phyloP scores from a whole-genome alignment of 345 rosid genomes.

The Schrenkiella parvula region DNA sequence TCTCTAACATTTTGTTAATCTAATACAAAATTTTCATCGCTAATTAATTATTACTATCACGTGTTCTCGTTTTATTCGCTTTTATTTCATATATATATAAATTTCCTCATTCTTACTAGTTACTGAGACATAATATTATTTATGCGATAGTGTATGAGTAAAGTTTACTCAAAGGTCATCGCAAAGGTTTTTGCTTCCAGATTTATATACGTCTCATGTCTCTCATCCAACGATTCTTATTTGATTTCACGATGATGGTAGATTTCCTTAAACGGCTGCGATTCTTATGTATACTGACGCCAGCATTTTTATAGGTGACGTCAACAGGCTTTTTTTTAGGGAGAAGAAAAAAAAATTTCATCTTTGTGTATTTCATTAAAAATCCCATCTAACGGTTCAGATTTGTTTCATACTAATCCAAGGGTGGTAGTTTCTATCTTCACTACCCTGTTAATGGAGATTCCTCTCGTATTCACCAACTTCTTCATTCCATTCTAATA shows the following conservation, averaged over 20 bases:
- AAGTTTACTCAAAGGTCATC: slow-evolving; percentile 17
- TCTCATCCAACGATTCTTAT: not conserved
- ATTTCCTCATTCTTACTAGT: not conserved
- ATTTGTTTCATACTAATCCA: not conserved
- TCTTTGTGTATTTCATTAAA: not conserved
- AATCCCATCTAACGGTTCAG: not conserved
- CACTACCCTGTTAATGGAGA: not conserved
- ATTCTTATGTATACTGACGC: not conserved
- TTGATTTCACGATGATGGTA: not conserved
- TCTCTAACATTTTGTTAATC: not conserved
- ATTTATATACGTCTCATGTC: not conserved
- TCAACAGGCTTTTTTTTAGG: not conserved
- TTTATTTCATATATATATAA: not conserved
- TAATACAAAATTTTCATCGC: not conserved
- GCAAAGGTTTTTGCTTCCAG: slow-evolving; percentile 1
- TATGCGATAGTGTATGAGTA: slow-evolving; percentile 4
- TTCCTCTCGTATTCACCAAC: not conserved
- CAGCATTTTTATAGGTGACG: not conserved
- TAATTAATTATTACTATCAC: not conserved
- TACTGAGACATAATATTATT: not conserved
- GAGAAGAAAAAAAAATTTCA: not conserved
- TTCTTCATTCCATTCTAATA: not conserved
- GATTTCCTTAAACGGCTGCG: not conserved
- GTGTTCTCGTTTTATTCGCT: not conserved
- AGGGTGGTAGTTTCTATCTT: not conserved